Evolutionary conservation across 1,284 basidiomycete genomes (phyloP), one percentile per base, ranked within the genome.

Genomic region (Wallemia hederae): DNA sequence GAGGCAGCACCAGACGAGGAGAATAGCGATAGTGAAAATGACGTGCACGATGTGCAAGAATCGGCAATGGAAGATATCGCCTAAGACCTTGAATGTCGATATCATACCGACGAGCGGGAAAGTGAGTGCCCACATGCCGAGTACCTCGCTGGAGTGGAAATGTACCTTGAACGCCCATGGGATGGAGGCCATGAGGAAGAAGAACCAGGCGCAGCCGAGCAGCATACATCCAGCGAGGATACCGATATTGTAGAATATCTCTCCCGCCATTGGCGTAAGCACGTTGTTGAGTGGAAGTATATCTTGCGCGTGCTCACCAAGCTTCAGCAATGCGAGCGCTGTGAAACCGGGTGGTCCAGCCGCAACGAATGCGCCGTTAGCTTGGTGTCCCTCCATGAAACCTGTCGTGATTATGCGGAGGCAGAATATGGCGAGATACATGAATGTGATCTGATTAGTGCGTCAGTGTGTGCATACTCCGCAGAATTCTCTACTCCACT

Each of bases 261-360:
- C 60, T 1, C 57, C 56, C 14, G 59, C 59, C 28, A 63, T 34
- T 0, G 61, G 60, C 0, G 55, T 39, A 9, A 65, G 27, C 34
- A 64, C 60, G 22, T 56, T 29, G 55, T 58, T 60, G 1, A 24
- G 27, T 1, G 62, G 62, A 34, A 65, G 61, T 2, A 65, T 60
- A 1, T 59, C 55, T 55, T 60, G 28, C 3, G 63, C 60, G 0
- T 62, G 59, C 19, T 62, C 27, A 19, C 64, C 63, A 19, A 65
- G 62, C 31, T 64, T 64, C 28, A 66, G 28, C 24, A 64, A 59
- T 1, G 64, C 62, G 5, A 65, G 59, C 15, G 64, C 63, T 15
- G 66, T 65, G 61, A 66, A 66, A 27, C 65, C 66, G 1, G 66
- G 65, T 1, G 63, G 63, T 11, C 66, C 56, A 7, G 56, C 56